These are phyloP conservation scores for Bipolaris victoriae DNA, from an alignment of 2,329 filamentous ascomycete species.

Conservation along the genomic window DNA sequence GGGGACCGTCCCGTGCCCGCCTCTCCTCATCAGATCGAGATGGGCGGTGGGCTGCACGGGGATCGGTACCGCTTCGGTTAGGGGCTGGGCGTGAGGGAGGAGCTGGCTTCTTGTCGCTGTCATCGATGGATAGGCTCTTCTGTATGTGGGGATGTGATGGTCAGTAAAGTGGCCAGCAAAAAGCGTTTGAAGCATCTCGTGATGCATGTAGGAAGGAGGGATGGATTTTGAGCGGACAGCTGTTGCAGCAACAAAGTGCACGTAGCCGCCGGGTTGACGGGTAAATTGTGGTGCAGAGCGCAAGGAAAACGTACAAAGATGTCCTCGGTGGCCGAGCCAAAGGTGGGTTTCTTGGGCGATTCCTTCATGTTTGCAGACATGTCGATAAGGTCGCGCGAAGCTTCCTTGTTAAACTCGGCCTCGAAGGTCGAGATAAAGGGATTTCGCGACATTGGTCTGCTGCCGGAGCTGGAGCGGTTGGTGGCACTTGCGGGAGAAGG, in stretches of 20 bases:
- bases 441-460: conserved; percentile 73
- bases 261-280: conserved; percentile 18
- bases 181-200: conserved; percentile 53
- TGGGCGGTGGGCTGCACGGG: conserved; percentile 63
- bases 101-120: conserved; percentile 56
- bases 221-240: conserved; percentile 9
- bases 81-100: conserved; percentile 41
- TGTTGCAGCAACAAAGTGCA: conserved; percentile 27
- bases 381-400: conserved; percentile 42
- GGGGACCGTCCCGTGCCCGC: conserved; percentile 47
- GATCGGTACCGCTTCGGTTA: conserved; percentile 56
- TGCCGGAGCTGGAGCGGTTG: conserved; percentile 56
- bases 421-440: conserved; percentile 72
- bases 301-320: conserved; percentile 71
- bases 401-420: conserved; percentile 49
- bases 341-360: conserved; percentile 55
- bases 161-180: conserved; percentile 51
- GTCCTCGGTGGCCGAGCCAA: conserved; percentile 66
- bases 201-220: conserved; percentile 5
- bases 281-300: conserved; percentile 15
- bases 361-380: conserved; percentile 47
- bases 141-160: conserved; percentile 52
- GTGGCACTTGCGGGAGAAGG: conserved; percentile 51
- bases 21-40: conserved; percentile 66
- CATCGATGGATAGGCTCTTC: conserved; percentile 72